These are phyloP conservation scores for Picea sitchensis DNA, from an alignment of 75 land plant genomes.

Conservation along the genomic window DNA sequence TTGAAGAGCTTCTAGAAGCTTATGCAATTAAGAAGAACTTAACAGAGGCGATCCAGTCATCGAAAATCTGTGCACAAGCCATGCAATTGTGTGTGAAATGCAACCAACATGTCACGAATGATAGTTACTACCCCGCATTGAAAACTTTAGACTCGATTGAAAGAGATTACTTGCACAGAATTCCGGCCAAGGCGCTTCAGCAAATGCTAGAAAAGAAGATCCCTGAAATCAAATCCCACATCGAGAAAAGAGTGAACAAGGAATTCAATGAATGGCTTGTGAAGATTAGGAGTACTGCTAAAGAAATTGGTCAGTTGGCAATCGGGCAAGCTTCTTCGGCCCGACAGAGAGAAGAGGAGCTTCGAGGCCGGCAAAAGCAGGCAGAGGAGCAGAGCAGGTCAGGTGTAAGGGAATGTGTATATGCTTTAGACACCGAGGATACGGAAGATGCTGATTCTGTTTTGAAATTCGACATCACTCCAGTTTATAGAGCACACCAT, in stretches of 20 bases:
- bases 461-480: conserved; percentile 69
- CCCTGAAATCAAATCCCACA: conserved; percentile 59
- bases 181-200: conserved; percentile 58
- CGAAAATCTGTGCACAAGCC: conserved; percentile 42
- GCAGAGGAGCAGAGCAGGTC: conserved; percentile 82
- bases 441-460: conserved; percentile 35
- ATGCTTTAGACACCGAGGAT: conserved; percentile 68
- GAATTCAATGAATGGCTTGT: conserved; percentile 98
- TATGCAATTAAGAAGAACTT: conserved; percentile 56
- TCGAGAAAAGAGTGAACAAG: conserved; percentile 64
- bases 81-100: conserved; percentile 59
- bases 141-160: conserved; percentile 68
- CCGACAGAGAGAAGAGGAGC: conserved; percentile 94
- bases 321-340: conserved; percentile 87
- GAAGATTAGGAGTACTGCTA: conserved; percentile 66
- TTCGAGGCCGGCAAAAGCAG: conserved; percentile 75
- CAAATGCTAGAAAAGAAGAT: conserved; percentile 64
- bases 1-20: conserved; percentile 31
- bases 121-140: conserved; percentile 74
- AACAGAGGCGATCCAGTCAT: conserved; percentile 45
- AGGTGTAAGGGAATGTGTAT: conserved; percentile 68
- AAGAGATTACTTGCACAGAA: conserved; percentile 29
- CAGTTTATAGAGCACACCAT: conserved; percentile 89
- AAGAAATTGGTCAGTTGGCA: conserved; percentile 87
- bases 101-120: conserved; percentile 49